A percentile compares a stretch with the other conserved stretches of the same genome.
Conservation (phyloP, 352 stramenopile genomes). For the Phytophthora constricta region DNA sequence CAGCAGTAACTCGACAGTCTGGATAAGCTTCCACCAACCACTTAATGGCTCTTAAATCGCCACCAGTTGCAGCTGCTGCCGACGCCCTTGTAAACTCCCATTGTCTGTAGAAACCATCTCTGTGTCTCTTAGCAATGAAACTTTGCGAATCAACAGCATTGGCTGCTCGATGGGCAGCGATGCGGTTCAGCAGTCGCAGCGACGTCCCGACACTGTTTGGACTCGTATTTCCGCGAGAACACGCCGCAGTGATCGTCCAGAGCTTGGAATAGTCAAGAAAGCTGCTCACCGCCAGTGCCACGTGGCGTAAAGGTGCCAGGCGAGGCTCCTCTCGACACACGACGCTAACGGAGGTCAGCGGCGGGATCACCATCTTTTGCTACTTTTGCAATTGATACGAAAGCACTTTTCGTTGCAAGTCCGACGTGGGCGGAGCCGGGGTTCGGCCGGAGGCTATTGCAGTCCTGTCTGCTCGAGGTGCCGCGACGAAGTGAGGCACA, state of each 20-base stretch:
- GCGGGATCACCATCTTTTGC: constrained; percentile 12
- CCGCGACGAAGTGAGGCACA: too few species aligned
- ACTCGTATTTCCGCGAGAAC: constrained; percentile 5
- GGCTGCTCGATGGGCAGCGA: constrained; percentile 20
- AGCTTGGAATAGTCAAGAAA: constrained; percentile 37
- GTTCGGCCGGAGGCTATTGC: not conserved
- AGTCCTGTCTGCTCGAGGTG: constrained; percentile 31
- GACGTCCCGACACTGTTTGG: constrained; percentile 10
- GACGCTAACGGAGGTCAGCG: constrained; percentile 30
- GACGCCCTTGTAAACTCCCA: constrained; percentile 41
- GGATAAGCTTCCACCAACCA: constrained; percentile 32
- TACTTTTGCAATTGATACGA: not conserved
- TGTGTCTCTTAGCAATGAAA: constrained; percentile 10
- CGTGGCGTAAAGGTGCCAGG: constrained; percentile 38
- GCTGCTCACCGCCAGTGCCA: constrained; percentile 32
- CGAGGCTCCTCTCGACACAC: constrained; percentile 35
- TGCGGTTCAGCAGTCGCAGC: constrained; percentile 26
- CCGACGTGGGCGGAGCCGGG: constrained; percentile 25
- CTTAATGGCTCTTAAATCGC: constrained; percentile 29
- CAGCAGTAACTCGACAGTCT: constrained; percentile 33
- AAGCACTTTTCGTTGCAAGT: constrained; percentile 20
- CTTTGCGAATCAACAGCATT: constrained; percentile 3
- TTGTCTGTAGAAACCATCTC: constrained; percentile 32
- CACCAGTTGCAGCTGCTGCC: constrained; percentile 16
- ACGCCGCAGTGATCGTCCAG: constrained; percentile 34